These are phyloP conservation scores for Pythium monospermum DNA, from an alignment of 352 stramenopile genomes.

Conservation along the genomic window DNA sequence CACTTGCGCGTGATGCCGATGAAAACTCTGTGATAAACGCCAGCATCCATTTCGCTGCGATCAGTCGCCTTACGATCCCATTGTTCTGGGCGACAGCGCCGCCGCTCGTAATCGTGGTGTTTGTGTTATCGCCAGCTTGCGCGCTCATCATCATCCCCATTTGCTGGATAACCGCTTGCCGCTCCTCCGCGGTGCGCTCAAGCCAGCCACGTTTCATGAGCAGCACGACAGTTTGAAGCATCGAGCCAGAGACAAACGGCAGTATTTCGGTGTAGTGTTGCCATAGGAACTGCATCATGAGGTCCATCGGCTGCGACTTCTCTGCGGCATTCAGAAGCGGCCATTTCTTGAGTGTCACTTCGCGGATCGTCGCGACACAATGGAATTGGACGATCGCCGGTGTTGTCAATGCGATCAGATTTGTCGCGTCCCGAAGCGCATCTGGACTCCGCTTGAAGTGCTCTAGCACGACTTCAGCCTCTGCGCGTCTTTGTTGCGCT, in stretches of 20 bases:
- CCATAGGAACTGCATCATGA: conserved; percentile 79
- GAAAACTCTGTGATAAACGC: conserved; percentile 85
- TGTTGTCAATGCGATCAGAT: conserved; percentile 34
- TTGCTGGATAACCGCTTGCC: conserved; percentile 54
- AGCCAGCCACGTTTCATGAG: conserved; percentile 83
- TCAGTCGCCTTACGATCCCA: conserved; percentile 31
- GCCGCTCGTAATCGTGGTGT: conserved; percentile 4
- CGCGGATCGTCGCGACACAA: conserved; percentile 68
- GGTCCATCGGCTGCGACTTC: conserved; percentile 52
- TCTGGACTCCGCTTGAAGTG: conserved; percentile 80
- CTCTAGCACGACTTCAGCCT: conserved; percentile 60
- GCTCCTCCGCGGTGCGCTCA: conserved; percentile 48
- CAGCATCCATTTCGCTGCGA: conserved; percentile 77
- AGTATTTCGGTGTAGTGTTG: conserved; percentile 43
- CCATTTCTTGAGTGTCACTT: conserved; percentile 72
- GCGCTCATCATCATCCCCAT: conserved; percentile 61
- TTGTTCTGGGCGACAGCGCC: background rate
- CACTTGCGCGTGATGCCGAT: conserved; percentile 66
- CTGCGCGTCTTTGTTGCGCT: conserved; percentile 42
- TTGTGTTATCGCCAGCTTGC: no score
- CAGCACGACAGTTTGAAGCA: conserved; percentile 69
- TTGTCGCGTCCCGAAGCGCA: conserved; percentile 55
- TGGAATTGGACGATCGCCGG: conserved; percentile 76
- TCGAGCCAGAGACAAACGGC: conserved; percentile 50
- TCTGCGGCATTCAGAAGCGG: conserved; percentile 38